Conservation (phyloP, 139 green algal genomes). For the Closterium sp. region DNA sequence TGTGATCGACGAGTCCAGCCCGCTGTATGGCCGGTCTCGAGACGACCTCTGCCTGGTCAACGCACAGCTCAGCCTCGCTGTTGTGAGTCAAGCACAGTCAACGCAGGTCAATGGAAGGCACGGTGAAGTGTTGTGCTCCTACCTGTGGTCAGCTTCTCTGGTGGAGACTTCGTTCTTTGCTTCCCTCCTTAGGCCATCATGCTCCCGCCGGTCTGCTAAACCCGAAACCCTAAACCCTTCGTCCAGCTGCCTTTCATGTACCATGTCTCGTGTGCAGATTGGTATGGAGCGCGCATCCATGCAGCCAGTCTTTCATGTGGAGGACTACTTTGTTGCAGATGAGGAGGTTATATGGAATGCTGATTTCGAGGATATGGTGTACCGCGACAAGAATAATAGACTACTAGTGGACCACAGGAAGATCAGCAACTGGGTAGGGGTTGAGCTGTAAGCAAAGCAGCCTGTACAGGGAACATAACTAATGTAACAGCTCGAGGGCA, state of each 20-base stretch:
- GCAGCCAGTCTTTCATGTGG: constrained; percentile 43
- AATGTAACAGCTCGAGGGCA: not conserved
- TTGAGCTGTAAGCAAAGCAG: not conserved
- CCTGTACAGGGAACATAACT: not conserved
- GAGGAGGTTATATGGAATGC: constrained; percentile 41
- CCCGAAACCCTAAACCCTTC: too few relatives aligned
- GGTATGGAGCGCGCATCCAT: constrained; percentile 43
- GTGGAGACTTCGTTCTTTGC: not conserved
- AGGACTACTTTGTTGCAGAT: constrained; percentile 43
- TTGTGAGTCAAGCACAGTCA: constrained; percentile 10
- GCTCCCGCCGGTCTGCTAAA: too few relatives aligned
- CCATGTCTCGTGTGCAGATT: constrained; percentile 8
- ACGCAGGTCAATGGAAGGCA: not conserved
- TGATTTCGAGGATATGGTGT: constrained; percentile 46
- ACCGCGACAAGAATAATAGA: constrained; percentile 3
- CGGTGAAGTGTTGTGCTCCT: too few relatives aligned
- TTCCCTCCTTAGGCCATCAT: not conserved
- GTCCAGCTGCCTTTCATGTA: too few relatives aligned
- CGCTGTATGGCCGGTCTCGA: constrained; percentile 12
- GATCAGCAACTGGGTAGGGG: constrained; percentile 7
- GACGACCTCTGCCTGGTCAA: constrained; percentile 16
- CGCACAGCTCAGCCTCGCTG: constrained; percentile 26
- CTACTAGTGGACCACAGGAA: constrained; percentile 32
- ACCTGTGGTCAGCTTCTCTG: not conserved
- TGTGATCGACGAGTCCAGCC: constrained; percentile 41